Base-by-base conservation (phyloP, 1,139 yeast genomes). In the Pichia sp. region DNA sequence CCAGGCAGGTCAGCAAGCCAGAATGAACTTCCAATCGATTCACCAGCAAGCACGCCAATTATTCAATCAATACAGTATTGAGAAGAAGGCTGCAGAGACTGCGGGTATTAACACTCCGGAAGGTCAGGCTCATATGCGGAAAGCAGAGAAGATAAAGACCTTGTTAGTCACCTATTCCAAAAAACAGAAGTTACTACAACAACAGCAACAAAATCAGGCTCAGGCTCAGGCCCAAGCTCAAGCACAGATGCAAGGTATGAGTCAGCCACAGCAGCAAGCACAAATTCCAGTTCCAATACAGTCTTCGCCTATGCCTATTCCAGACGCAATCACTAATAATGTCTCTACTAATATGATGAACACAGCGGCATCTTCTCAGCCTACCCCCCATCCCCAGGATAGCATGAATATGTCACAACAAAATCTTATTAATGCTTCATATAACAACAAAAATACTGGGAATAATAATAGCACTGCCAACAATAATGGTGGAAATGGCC, bases 61-160 rank as follows among this genome's bases (percentile, higher is more conserved):
- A 57, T 78, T 86, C 16, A 74, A 71, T 56, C 80, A 79, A 60
- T 82, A 85, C 62, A 83, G 80, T 58, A 75, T 78, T 48, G 90
- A 85, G 63, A 77, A 84, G 53, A 81, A 80, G 41, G 79, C 80
- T 59, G 95, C 90, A 1, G 80, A 80, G 61, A 67, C 69, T 44
- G 72, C 76, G 0, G 85, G 85, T 6, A 70, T 73, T 11, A 84
- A 82, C 50, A 79, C 87, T 7, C 84, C 81, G 0, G 84, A 80
- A 61, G 93, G 92, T n/a, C 81, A 81, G 66, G 83, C 79, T 61
- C 89, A 86, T 64, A 72, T 80, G 61, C 74, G 76, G 59, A 84
- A 82, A 57, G 95, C 93, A 2, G 87, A 87, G 55, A 80, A 80
- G 56, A 82, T 88, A 61, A 81, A 78, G 62, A 67, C 76, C 74